A percentile compares a stretch with the other conserved stretches of the same genome.
These are phyloP conservation scores for Meira nashicola DNA, from an alignment of 1,284 basidiomycete species.

Conservation along the genomic window DNA sequence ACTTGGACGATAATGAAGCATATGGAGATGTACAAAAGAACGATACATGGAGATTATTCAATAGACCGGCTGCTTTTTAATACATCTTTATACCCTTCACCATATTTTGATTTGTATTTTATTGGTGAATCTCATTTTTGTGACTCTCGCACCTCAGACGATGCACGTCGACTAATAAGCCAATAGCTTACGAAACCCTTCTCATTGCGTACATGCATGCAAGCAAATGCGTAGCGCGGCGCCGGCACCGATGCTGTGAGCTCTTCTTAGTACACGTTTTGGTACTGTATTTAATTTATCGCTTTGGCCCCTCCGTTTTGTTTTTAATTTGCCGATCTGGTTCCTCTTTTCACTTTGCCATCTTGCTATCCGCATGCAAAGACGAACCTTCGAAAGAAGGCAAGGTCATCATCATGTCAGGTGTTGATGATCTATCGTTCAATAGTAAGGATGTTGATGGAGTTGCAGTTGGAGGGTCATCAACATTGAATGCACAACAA, in stretches of 20 bases:
- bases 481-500: not conserved
- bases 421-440: not conserved
- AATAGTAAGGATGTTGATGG: not conserved
- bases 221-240: no score
- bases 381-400: not conserved
- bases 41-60: conserved; percentile 17
- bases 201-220: no score
- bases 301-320: no score
- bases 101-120: not conserved
- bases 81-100: conserved; percentile 4
- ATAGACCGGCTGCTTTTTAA: conserved; percentile 15
- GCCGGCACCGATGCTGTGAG: no score
- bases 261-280: no score
- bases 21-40: conserved; percentile 14
- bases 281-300: no score
- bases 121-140: not conserved
- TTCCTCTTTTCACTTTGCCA: no score
- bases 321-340: no score
- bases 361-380: no score
- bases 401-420: not conserved
- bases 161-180: no score
- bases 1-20: conserved; percentile 11
- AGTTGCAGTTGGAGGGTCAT: not conserved
- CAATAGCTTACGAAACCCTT: no score
- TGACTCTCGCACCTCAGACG: not conserved